Evolutionary conservation across 192 early-diverging fungal species (phyloP), one percentile per base, ranked within the genome.

Genomic region (Linnemannia exigua): DNA sequence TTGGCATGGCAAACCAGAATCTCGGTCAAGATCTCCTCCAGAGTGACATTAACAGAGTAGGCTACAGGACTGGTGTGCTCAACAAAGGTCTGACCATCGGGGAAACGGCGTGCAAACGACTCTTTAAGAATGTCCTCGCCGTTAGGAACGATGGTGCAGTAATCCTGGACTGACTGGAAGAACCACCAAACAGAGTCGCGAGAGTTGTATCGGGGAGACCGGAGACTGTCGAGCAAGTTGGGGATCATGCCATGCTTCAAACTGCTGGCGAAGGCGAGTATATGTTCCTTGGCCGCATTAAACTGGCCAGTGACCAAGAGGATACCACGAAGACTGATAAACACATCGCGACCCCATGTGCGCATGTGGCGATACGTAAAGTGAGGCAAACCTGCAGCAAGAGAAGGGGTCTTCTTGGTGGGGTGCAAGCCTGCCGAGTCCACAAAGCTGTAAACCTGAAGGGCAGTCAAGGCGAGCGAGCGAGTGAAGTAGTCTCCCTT

Each of bases 321-420:
- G 44, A 97, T 86, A 7, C 99, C 99, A 6, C 93, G 91, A 5
- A 99, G 87, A 11, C 96, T 90, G 75, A 99, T 97, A 83, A 99
- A 98, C 44, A 98, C 95, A 90, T 99, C 99, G 63, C 99, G 94
- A n/a, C 99, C 99, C 99, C 99, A 99, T 80, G 94, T 95, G 61
- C 99, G 93, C 96, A 98, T 98, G 75, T 98, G 95, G 58, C 93
- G 90, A 14, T 94, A 94, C 7, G 98, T 93, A 76, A 99, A 99
- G 77, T 99, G 98, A 31, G 98, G 95, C 63, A 99, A 89, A 8
- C 99, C 99, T 8, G 99, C 99, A 54, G 98, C 98, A 84, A 99
- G 90, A 61, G 94, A 92, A 11, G 91, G 90, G 28, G 80, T 87
- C 9, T 72, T 76, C 37, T 91, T 77, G 67, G 77, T 87, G 9